Base-by-base conservation (phyloP, 441 rosid genomes). In the Gossypium trilobum region DNA sequence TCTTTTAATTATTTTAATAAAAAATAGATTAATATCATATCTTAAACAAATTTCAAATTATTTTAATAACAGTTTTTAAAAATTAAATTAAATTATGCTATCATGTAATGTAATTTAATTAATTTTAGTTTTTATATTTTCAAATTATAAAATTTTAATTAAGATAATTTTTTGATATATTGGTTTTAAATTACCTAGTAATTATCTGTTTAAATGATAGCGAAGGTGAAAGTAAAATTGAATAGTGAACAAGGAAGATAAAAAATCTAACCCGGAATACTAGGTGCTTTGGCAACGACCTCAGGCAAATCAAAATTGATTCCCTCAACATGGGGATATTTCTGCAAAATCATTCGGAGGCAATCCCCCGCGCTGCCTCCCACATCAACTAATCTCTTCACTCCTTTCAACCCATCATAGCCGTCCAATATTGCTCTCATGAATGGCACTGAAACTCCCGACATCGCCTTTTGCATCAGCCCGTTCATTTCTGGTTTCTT, bases 321-420 rank as follows among this genome's bases (percentile, higher is more conserved):
- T 1, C 88, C 93, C 74, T 83, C 70, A 23, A 72, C 74, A 17
- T 66, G 58, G 4, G 87, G 73, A 74, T 81, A 77, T 51, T 85
- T 84, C 16, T 75, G 14, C 59, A 85, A 29, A 52, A 88, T 88
- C 93, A 88, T 87, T 75, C 83, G 78, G 46, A 88, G 87, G 78
- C 91, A 87, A 76, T 87, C 93, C 10, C 93, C 93, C 11, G 85
- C 86, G 8, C 93, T 88, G 7, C 93, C 93, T 51, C 91, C 93
- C 25, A 88, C 89, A 52, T 88, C 93, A 7, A 88, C 89, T 61
- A 88, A 70, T 39, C 33, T 78, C 36, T 71, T 71, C 27, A 83
- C 85, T 0, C 80, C 84, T 39, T 77, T 55, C 60, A 88, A 88
- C 29, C 91, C 91, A 60, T 82, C 82, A 54, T 85, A 88, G 44